phyloP scores from a whole-genome alignment of 1,284 basidiomycete species.

The Mycena citricolor region DNA sequence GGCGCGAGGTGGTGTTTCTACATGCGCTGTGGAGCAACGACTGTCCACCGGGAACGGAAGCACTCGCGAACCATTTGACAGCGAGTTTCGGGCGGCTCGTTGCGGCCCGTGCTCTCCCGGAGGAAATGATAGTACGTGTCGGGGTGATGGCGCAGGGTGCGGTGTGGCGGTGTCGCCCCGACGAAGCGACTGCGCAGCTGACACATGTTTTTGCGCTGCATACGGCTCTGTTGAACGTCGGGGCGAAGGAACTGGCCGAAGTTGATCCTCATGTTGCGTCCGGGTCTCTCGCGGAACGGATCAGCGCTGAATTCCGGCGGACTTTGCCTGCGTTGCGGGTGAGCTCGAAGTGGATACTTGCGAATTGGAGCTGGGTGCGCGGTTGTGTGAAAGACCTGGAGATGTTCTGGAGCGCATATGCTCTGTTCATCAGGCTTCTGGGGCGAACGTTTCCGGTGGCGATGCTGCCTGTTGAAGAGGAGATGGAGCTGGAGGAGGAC shows the following conservation, averaged over 20 bases:
- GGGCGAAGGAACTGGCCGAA: conserved; percentile 49
- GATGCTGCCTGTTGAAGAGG: conserved; percentile 49
- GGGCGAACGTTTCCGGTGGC: conserved; percentile 69
- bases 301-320: conserved; percentile 84
- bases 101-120: conserved; percentile 16
- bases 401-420: conserved; percentile 75
- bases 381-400: conserved; percentile 30
- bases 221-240: conserved; percentile 67
- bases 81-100: conserved; percentile 13
- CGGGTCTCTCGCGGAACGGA: conserved; percentile 68
- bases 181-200: conserved; percentile 73
- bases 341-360: conserved; percentile 85
- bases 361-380: conserved; percentile 55
- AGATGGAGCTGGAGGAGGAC: conserved; percentile 77
- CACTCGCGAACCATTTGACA: conserved; percentile 23
- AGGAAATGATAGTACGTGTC: conserved; percentile 22
- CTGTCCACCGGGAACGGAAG: no score
- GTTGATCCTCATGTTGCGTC: conserved; percentile 33
- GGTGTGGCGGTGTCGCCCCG: no score
- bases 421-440: conserved; percentile 66
- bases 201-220: conserved; percentile 75
- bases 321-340: conserved; percentile 87
- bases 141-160: conserved; percentile 17
- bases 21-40: conserved; percentile 77
- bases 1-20: conserved; percentile 69